Base-by-base conservation (phyloP, 805 yeast species). In the Osmozyma mogii region DNA sequence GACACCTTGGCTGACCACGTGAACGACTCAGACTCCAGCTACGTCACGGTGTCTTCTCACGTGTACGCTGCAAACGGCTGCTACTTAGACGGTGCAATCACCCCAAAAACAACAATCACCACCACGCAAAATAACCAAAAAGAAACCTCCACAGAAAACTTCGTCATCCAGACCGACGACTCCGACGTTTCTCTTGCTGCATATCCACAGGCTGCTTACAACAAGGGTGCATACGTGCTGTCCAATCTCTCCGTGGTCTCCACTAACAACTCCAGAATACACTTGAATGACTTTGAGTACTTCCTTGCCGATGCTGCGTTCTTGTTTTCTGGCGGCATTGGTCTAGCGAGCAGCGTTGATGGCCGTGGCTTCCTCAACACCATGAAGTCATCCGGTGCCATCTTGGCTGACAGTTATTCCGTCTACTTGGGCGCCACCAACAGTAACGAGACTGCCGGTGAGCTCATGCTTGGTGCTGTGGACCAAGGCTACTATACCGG, bases 391-490 rank as follows among this genome's bases (percentile, higher is more conserved):
- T 22, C 33, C 4, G 52, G 52, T 3, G 17, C 45, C 24, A 58
- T 56, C 16, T 25, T 35, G 16, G 45, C 58, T 3, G 44, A 49
- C 6, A 55, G 65, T 9, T 63, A 58, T 39, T 59, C 66, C 14
- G 37, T 55, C 12, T 58, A 46, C 45, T 60, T 56, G 35, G 32
- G 35, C 31, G 35, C 44, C 29, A 18, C 40, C 4, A 29, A 33
- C 25, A 17, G 15, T 17, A 31, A 34, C 9, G 15, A 31, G 11
- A 38, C 43, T 5, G 32, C 39, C n/a, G 66, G 62, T 10, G 50
- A 50, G 30, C 38, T 80, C 9, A 47, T 77, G 6, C 56, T 78
- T 2, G 88, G 92, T 8, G 75, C 72, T 3, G 70, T 80, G 4
- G 73, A 76, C 43, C 54, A 61, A 7, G 49, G 56, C 17, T 58